These are phyloP conservation scores for Pseudocercospora ulei DNA, from an alignment of 2,329 filamentous ascomycete species.

Conservation along the genomic window DNA sequence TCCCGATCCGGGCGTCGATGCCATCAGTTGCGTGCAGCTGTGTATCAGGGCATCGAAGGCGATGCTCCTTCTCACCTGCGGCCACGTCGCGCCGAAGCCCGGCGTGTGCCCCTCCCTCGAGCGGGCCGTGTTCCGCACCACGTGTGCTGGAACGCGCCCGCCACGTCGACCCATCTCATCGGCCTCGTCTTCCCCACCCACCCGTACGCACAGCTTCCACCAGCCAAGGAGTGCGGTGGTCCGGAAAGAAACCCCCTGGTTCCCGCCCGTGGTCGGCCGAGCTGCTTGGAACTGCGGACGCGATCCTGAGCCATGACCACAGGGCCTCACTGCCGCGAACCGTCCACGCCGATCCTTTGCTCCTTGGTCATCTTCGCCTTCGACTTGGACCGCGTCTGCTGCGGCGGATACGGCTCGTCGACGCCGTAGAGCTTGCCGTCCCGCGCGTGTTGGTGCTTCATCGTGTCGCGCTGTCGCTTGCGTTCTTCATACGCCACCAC, in stretches of 20 bases:
- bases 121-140: conserved; percentile 2
- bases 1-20: conserved; percentile 7
- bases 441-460: conserved; percentile 20
- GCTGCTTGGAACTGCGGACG: too few species aligned
- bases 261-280: too few species aligned
- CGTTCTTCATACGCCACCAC: conserved; percentile 32
- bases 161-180: conserved; percentile 1
- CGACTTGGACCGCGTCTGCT: conserved; percentile 25
- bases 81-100: conserved; percentile 3
- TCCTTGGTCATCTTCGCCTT: conserved; percentile 26
- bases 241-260: too few species aligned
- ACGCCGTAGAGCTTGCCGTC: conserved; percentile 21
- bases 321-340: conserved; percentile 16
- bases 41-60: not conserved
- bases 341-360: conserved; percentile 27
- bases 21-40: not conserved
- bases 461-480: conserved; percentile 27
- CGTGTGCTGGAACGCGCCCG: conserved; percentile 6
- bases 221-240: not conserved
- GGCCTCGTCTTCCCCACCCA: not conserved
- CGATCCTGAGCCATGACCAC: not conserved
- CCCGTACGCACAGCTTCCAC: conserved; percentile 1
- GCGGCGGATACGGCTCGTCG: conserved; percentile 22
- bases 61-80: not conserved
- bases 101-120: conserved; percentile 12